Evolutionary conservation across 441 rosid genomes (phyloP), one percentile per base, ranked within the genome.

Genomic region (Pelargonium australe): DNA sequence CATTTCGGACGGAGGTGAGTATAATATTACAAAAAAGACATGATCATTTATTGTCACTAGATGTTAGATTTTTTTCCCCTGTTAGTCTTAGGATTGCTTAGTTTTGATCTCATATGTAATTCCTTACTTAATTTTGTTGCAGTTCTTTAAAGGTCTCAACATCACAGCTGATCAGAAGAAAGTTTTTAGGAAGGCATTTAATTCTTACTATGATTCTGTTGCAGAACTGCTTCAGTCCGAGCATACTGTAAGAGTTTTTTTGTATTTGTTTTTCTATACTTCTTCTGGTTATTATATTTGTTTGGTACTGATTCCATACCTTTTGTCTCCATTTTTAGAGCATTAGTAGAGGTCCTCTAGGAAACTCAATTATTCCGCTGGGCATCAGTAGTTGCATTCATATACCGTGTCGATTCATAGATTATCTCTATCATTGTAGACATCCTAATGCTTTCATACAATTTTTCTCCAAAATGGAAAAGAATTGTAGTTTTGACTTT

Each of bases 81-180:
- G 40, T 34, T 34, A 34, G 40, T 34, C 40, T 34, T 34, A 34
- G 40, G 40, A 13, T 20, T 16, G 28, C 45, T 9, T 65, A 19
- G 14, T 68, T 64, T 47, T 60, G 25, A 47, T 65, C 34, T 19
- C 34, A 9, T 57, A 37, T 74, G 68, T 75, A 63, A 45, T 68
- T 66, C 60, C 67, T 64, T 77, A 76, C 70, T 89, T 77, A 65
- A 44, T 72, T 77, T 83, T 76, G 37, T 66, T 77, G 70, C 91
- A 92, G 99, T 85, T 92, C 78, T 87, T 83, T 66, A 89, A 87
- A 84, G 89, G 89, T 76, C 91, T 91, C 43, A 84, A 79, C 68
- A 84, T 95, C 75, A 82, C 96, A 23, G 78, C 86, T 10, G 97
- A 95, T 70, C 97, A 95, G 77, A 95, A 86, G 82, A 95, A 91